Evolutionary conservation across 202 grass and related monocot species (phyloP).

Genomic region (Zoysia matrella): DNA sequence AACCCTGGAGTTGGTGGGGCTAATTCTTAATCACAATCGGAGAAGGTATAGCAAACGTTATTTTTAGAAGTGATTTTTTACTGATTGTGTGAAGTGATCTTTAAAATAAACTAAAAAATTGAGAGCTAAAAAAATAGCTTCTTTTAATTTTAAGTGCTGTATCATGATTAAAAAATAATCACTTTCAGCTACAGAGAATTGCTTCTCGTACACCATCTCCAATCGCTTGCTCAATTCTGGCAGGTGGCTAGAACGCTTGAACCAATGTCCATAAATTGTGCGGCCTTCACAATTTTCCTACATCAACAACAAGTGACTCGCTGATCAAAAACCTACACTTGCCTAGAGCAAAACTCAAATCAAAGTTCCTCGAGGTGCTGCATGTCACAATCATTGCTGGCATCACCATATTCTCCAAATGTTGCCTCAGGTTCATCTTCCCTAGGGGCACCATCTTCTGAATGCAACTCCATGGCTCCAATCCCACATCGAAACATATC

Average conservation of each 20-base stretch:
- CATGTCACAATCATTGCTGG: conserved; percentile 24
- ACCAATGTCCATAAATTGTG: not conserved
- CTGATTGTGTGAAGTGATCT: too few species aligned
- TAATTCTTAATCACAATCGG: too few species aligned
- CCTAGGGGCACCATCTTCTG: conserved; percentile 5
- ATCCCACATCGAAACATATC: conserved; percentile 45
- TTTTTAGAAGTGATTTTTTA: too few species aligned
- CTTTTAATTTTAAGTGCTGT: too few species aligned
- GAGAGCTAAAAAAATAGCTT: too few species aligned
- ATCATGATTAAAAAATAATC: too few species aligned
- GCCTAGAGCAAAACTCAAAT: not conserved
- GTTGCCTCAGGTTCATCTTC: conserved; percentile 29
- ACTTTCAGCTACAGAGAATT: too few species aligned
- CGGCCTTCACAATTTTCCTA: too few species aligned
- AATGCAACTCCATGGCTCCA: conserved; percentile 35
- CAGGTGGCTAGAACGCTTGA: not conserved
- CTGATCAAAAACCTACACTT: not conserved
- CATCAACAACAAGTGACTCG: not conserved
- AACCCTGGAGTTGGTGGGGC: too few species aligned
- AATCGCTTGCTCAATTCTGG: conserved; percentile 55
- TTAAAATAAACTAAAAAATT: too few species aligned
- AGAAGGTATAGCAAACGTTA: too few species aligned
- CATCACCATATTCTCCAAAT: conserved; percentile 27
- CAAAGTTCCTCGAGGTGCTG: conserved; percentile 30
- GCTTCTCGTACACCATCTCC: too few species aligned